Evolutionary conservation across 2,329 filamentous ascomycete species (phyloP).

Genomic region (Talaromyces funiculosus): DNA sequence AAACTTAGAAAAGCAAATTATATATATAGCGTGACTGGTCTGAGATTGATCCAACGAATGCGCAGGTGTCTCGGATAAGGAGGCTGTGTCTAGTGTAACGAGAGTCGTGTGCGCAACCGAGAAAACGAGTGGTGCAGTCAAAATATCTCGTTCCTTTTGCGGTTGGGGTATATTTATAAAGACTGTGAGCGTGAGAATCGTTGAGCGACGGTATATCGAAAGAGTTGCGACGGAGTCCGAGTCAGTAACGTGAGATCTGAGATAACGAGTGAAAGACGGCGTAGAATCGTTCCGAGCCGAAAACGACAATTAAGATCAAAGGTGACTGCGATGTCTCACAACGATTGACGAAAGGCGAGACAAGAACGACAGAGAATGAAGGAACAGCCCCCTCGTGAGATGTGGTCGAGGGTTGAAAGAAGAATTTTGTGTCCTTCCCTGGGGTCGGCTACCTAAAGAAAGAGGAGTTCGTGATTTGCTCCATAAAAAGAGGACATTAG

Average conservation of each 20-base stretch:
- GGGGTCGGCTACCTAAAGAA: background rate
- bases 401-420: background rate
- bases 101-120: background rate
- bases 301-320: background rate
- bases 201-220: background rate
- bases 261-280: slow-evolving; percentile 3
- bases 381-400: slow-evolving; percentile 1
- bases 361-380: background rate
- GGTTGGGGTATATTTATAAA: background rate
- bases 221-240: background rate
- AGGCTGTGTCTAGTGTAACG: background rate
- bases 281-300: background rate
- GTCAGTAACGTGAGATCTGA: background rate
- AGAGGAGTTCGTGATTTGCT: background rate
- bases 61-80: background rate
- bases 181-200: background rate
- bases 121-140: background rate
- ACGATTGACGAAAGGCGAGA: background rate
- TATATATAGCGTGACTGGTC: background rate
- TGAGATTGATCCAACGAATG: background rate
- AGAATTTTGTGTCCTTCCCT: background rate
- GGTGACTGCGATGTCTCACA: background rate
- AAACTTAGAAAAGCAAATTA: background rate
- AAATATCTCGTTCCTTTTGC: background rate
- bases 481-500: slow-evolving; percentile 1